Conservation (phyloP, 1,284 basidiomycete species). For the Somion occarium region DNA sequence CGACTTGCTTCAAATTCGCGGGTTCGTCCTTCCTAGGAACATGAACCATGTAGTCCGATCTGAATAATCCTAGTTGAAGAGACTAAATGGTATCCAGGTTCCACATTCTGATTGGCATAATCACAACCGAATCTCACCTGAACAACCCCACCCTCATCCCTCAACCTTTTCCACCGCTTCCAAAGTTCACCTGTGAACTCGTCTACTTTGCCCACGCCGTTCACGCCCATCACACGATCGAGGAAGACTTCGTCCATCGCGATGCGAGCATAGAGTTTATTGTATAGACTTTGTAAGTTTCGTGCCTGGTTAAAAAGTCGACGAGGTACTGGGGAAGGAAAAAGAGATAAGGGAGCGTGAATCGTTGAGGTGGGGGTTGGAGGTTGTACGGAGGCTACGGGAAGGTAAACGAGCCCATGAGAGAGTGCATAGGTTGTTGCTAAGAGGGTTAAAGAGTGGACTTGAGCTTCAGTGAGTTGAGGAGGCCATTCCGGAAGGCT, state of each 20-base stretch:
- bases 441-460: conserved; percentile 53
- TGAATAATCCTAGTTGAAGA: conserved; percentile 87
- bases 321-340: conserved; percentile 78
- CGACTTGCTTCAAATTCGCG: conserved; percentile 85
- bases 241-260: conserved; percentile 81
- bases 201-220: conserved; percentile 80
- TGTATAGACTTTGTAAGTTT: conserved; percentile 75
- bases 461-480: conserved; percentile 49
- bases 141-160: conserved; percentile 42
- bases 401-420: conserved; percentile 82
- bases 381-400: conserved; percentile 44
- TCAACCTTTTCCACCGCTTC: conserved; percentile 77
- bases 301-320: conserved; percentile 65
- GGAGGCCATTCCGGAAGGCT: conserved; percentile 65
- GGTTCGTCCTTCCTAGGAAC: conserved; percentile 33
- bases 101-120: not conserved
- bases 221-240: conserved; percentile 76
- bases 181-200: conserved; percentile 85
- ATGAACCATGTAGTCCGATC: conserved; percentile 96
- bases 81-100: conserved; percentile 40
- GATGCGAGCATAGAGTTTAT: conserved; percentile 81
- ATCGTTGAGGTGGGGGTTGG: conserved; percentile 60
- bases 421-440: conserved; percentile 85
- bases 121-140: conserved; percentile 6
- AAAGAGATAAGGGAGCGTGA: conserved; percentile 63